Percentiles rank a stretch among this genome's conserved stretches.
Conservation (phyloP, 2,329 filamentous ascomycete genomes). For the Helotiales sp. region DNA sequence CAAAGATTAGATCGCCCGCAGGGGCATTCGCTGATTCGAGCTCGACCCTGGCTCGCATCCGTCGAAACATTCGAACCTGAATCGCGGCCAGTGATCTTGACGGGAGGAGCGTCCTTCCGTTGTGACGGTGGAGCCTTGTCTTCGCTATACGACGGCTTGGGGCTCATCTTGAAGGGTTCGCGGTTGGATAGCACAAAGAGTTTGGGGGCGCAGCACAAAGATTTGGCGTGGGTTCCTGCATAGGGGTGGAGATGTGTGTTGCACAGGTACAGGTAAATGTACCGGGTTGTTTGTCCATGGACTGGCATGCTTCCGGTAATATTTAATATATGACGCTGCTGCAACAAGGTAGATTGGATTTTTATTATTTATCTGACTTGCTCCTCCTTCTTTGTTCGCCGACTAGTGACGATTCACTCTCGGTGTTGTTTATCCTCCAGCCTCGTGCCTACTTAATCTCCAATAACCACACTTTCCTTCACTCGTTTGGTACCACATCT, state of each 20-base stretch:
- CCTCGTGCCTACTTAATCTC: not conserved
- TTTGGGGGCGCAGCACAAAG: slow-evolving; percentile 4
- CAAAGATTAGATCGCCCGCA: slow-evolving; percentile 10
- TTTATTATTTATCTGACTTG: not conserved
- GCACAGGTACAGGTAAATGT: no score
- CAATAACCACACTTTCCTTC: not conserved
- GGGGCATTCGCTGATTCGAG: not conserved
- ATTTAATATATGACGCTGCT: slow-evolving; percentile 6
- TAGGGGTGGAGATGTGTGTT: not conserved
- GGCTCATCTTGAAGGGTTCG: not conserved
- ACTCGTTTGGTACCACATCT: slow-evolving; percentile 14
- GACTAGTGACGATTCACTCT: not conserved
- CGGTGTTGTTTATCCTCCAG: not conserved
- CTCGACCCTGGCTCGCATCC: slow-evolving; percentile 11
- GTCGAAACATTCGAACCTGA: slow-evolving; percentile 13
- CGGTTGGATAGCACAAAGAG: slow-evolving; percentile 13
- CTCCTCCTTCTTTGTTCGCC: not conserved
- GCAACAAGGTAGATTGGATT: slow-evolving; percentile 4
- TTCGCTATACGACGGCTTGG: not conserved
- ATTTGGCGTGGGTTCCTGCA: slow-evolving; percentile 4
- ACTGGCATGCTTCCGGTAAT: not conserved
- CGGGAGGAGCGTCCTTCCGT: not conserved
- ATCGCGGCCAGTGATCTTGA: slow-evolving; percentile 3
- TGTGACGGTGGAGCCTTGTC: not conserved
- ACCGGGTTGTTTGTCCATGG: not conserved